Base-by-base conservation (phyloP, 208 protist species). In the Acanthamoeba polyphaga region DNA sequence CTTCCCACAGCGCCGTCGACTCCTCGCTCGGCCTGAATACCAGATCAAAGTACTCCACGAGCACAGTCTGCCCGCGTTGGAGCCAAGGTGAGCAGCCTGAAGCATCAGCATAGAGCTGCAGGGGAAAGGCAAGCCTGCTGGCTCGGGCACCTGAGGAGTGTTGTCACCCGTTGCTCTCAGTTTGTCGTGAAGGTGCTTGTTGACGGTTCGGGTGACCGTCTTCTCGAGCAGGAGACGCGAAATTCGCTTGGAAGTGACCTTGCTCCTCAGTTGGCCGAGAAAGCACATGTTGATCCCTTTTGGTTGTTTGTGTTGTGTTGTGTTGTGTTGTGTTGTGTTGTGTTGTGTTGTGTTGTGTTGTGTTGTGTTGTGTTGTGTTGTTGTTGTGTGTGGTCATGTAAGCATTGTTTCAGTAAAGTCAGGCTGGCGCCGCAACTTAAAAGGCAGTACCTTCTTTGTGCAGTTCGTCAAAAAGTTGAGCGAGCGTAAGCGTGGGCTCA, bases 281-380 rank as follows among this genome's bases (percentile, higher is more conserved):
- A 64, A 88, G 80, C 80, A 64, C 4, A 64, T 17, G 34, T 88
- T 88, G 80, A 88, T 88, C 15, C 80, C 80, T 88, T 66, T 68
- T 68, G 19, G 24, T n/a, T 29, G 62, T 19, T 3, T 68, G 27
- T 12, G 19, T n/a, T n/a, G n/a, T n/a, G n/a, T n/a, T n/a, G n/a
- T n/a, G n/a, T n/a, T n/a, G n/a, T n/a, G n/a, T n/a, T n/a, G n/a
- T n/a, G n/a, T n/a, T n/a, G n/a, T n/a, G n/a, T n/a, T n/a, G n/a
- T n/a, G n/a, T n/a, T n/a, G n/a, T n/a, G n/a, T n/a, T n/a, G n/a
- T n/a, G n/a, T n/a, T n/a, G n/a, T n/a, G n/a, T n/a, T n/a, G n/a
- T n/a, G n/a, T n/a, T n/a, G n/a, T n/a, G n/a, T n/a, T n/a, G n/a
- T n/a, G n/a, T n/a, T n/a, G n/a, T n/a, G n/a, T n/a, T n/a, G n/a